Evolutionary conservation across 1,284 basidiomycete species (phyloP), one percentile per base, ranked within the genome.

Genomic region (Golubevia pallescens): DNA sequence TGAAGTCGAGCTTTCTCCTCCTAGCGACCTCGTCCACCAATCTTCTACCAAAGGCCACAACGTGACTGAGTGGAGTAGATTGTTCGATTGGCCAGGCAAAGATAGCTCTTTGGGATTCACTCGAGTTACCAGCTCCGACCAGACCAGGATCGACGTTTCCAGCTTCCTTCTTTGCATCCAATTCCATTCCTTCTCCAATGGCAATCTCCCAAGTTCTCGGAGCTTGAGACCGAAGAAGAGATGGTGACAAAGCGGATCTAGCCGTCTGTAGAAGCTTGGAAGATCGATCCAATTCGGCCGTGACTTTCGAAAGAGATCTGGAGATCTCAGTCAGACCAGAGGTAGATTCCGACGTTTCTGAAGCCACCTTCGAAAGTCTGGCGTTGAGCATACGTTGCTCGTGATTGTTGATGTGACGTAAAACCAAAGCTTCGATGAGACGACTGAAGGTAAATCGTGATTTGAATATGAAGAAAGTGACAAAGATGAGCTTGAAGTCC

Each of bases 351-450:
- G 16, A 8, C 24, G 5, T 54, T 28, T 54, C 19, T 3, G 65
- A 66, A 10, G 53, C 24, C 28, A 58, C 28, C 51, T 68, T 68
- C 19, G 13, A 20, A 7, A n/a, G 23, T 28, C 24, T 62, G 59
- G 24, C 19, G 28, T 52, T 57, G 0, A 77, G 61, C 28, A 66
- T 7, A 2, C n/a, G n/a, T n/a, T 65, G 54, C 51, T 78, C 74
- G 63, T 78, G 69, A 0, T 51, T 48, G 28, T 66, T 65, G 10
- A 76, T 54, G 14, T 73, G 69, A 2, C 74, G 58, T 38, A 77
- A 57, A n/a, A 78, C 72, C 0, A 67, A 63, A 1, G 66, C 48
- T 60, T 78, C 76, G 19, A 78, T 24, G 16, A 77, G 56, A 8
- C 72, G 42, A 58, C 55, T 57, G 32, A 34, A 57, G n/a, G 10